phyloP scores from a whole-genome alignment of 306 rosid genomes.

The Carpinus fangiana region DNA sequence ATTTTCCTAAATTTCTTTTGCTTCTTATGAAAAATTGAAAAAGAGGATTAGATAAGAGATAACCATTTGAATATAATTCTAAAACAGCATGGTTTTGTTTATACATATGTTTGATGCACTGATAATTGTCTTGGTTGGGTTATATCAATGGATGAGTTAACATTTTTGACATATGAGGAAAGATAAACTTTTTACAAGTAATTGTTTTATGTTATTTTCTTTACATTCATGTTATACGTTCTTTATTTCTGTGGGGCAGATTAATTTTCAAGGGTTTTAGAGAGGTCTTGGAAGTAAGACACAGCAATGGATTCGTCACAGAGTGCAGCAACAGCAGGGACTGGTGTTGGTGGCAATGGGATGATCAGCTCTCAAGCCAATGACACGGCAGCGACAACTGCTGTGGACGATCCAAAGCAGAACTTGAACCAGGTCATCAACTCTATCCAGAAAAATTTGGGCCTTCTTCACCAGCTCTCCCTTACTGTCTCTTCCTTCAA shows the following conservation, averaged over 20 bases:
- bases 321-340: conserved; percentile 46
- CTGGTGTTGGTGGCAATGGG: conserved; percentile 75
- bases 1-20: not conserved
- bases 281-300: conserved; percentile 1
- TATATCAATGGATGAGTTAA: not conserved
- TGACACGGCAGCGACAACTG: conserved; percentile 35
- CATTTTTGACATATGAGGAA: not conserved
- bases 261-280: not conserved
- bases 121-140: not conserved
- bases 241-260: conserved; percentile 2
- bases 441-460: conserved; percentile 84
- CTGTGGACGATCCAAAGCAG: conserved; percentile 72
- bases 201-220: not conserved
- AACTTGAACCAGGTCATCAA: conserved; percentile 72
- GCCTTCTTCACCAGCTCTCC: conserved; percentile 87
- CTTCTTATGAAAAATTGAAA: not conserved
- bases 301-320: conserved; percentile 63
- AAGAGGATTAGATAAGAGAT: not conserved
- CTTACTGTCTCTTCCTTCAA: conserved; percentile 89
- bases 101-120: not conserved
- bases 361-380: conserved; percentile 44
- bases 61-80: not conserved
- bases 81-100: not conserved
- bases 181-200: not conserved
- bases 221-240: not conserved